These are phyloP conservation scores for Themeda triandra DNA, from an alignment of 176 grass and related monocot genomes.

Conservation along the genomic window DNA sequence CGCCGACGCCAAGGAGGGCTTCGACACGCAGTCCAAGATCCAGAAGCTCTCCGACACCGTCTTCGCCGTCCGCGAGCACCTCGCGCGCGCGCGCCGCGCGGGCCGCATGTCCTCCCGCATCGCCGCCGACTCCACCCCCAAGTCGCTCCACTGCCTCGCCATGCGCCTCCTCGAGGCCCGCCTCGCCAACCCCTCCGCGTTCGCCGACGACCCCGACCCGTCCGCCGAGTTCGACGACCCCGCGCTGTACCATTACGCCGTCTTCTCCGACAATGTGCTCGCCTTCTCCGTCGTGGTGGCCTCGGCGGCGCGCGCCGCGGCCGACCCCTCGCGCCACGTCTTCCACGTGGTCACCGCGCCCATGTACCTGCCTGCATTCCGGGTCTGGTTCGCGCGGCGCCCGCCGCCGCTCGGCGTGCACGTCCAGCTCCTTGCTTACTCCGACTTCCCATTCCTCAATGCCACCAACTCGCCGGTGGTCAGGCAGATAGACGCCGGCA, in stretches of 20 bases:
- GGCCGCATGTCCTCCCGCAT: conserved; percentile 77
- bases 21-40: conserved; percentile 94
- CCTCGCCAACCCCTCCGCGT: conserved; percentile 50
- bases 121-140: conserved; percentile 82
- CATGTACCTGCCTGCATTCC: conserved; percentile 82
- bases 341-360: conserved; percentile 94
- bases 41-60: conserved; percentile 97
- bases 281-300: conserved; percentile 79
- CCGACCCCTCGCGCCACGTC: conserved; percentile 70
- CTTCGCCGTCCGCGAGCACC: conserved; percentile 85
- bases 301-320: conserved; percentile 60
- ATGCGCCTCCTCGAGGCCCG: conserved; percentile 95
- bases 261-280: conserved; percentile 94
- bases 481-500: conserved; percentile 65
- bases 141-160: conserved; percentile 94
- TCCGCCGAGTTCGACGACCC: conserved; percentile 42
- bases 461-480: conserved; percentile 79
- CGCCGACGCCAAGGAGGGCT: conserved; percentile 78
- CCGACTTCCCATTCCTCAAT: conserved; percentile 75
- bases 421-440: conserved; percentile 68
- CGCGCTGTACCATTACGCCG: conserved; percentile 68
- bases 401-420: conserved; percentile 64
- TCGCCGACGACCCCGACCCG: conserved; percentile 44
- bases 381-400: conserved; percentile 67
- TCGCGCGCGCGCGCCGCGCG: conserved; percentile 52